Conservation (phyloP, 495 filamentous ascomycete species). For the Hypomontagnella submonticulosa region DNA sequence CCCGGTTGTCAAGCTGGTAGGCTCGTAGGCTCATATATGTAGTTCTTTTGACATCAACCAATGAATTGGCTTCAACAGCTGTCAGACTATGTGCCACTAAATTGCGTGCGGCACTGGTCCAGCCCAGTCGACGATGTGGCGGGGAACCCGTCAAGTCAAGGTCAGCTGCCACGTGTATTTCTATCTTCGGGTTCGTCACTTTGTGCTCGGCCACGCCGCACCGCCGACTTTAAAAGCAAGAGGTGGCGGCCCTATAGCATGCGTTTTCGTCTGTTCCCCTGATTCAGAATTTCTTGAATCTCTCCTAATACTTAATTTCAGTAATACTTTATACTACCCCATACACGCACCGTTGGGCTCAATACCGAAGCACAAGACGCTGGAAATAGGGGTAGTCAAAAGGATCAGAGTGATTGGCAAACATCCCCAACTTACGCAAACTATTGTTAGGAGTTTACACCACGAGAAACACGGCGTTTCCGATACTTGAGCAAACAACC, state of each 20-base stretch:
- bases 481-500: too few species aligned
- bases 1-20: background rate
- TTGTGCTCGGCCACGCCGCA: conserved; percentile 30
- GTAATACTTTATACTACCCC: background rate
- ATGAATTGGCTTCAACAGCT: background rate
- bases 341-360: background rate
- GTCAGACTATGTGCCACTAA: conserved; percentile 3
- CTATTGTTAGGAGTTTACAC: too few species aligned
- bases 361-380: background rate
- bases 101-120: conserved; percentile 12
- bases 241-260: conserved; percentile 11
- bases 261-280: conserved; percentile 3
- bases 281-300: conserved; percentile 24
- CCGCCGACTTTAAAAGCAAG: conserved; percentile 11
- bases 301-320: conserved; percentile 1
- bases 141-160: conserved; percentile 9
- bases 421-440: too few species aligned
- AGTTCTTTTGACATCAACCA: conserved; percentile 9
- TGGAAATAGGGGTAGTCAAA: background rate
- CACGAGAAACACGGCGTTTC: too few species aligned
- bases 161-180: conserved; percentile 22
- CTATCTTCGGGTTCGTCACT: conserved; percentile 2
- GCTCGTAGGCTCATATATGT: conserved; percentile 3
- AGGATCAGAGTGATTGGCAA: too few species aligned
- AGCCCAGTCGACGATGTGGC: conserved; percentile 23